phyloP scores from a whole-genome alignment of 2,329 filamentous ascomycete species.

The Fusarium sp. region DNA sequence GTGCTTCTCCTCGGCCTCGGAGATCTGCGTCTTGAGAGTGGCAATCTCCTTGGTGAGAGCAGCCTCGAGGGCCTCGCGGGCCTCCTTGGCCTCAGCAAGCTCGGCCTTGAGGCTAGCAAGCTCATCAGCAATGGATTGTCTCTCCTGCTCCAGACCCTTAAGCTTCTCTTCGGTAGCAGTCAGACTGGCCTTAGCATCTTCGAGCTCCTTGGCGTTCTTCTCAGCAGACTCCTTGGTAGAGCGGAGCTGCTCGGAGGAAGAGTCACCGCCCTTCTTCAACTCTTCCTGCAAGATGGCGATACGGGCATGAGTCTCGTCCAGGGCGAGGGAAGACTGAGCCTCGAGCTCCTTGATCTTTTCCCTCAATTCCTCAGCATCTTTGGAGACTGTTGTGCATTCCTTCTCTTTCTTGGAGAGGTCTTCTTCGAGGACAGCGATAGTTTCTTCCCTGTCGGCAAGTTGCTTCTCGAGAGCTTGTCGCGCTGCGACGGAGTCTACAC shows the following conservation, averaged over 20 bases:
- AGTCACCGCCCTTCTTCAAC: constrained; percentile 47
- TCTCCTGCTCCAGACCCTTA: constrained; percentile 45
- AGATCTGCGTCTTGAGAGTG: constrained; percentile 52
- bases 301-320: constrained; percentile 51
- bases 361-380: constrained; percentile 55
- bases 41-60: constrained; percentile 50
- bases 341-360: constrained; percentile 55
- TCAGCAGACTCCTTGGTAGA: constrained; percentile 44
- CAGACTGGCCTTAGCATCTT: constrained; percentile 43
- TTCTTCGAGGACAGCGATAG: constrained; percentile 49
- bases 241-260: constrained; percentile 43
- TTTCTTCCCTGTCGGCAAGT: constrained; percentile 55
- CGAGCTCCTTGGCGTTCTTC: constrained; percentile 40
- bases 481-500: constrained; percentile 49
- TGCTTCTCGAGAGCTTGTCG: constrained; percentile 54
- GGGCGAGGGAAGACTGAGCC: constrained; percentile 46
- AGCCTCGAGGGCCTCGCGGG: constrained; percentile 51
- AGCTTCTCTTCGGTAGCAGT: constrained; percentile 45
- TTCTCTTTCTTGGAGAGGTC: constrained; percentile 56
- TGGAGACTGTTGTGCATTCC: constrained; percentile 50
- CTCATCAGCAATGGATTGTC: constrained; percentile 50
- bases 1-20: constrained; percentile 51
- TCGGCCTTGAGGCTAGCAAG: constrained; percentile 51
- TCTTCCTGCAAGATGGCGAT: constrained; percentile 53
- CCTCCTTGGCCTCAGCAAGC: constrained; percentile 52